Evolutionary conservation across 2,329 filamentous ascomycete species (phyloP).

Genomic region (Bipolaris victoriae): DNA sequence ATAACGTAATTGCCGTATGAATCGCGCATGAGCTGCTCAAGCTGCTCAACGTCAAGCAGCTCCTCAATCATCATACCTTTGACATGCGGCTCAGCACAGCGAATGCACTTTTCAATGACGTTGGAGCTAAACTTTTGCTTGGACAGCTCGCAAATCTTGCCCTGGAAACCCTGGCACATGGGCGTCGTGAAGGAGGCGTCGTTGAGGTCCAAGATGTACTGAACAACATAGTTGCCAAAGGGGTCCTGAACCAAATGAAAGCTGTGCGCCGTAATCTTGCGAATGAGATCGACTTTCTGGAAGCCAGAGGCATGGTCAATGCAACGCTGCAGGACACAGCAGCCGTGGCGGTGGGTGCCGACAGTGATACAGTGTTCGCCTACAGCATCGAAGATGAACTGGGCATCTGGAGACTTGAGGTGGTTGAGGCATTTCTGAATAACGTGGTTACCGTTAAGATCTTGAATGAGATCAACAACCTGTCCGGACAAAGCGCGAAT

Average conservation of each 20-base stretch:
- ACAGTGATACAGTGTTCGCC: conserved; percentile 86
- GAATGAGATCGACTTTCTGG: conserved; percentile 86
- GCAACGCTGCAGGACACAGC: conserved; percentile 96
- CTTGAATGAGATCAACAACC: conserved; percentile 94
- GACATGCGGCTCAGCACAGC: conserved; percentile 76
- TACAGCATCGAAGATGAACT: conserved; percentile 97
- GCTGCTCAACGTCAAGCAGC: conserved; percentile 74
- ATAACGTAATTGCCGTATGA: conserved; percentile 98
- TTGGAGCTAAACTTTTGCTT: conserved; percentile 99
- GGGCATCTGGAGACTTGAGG: conserved; percentile 79
- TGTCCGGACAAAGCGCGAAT: conserved; percentile 81
- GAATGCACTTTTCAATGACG: conserved; percentile 90
- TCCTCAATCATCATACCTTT: conserved; percentile 86
- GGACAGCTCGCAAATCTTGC: conserved; percentile 73
- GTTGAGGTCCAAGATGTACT: conserved; percentile 95
- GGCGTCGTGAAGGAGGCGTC: conserved; percentile 88
- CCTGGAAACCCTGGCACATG: conserved; percentile 79
- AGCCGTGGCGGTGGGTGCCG: conserved; percentile 95
- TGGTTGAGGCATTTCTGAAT: conserved; percentile 99
- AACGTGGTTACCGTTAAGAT: conserved; percentile 97
- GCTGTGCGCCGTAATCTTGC: conserved; percentile 86
- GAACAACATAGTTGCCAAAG: conserved; percentile 97
- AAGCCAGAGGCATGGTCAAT: conserved; percentile 93
- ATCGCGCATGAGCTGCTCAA: conserved; percentile 88
- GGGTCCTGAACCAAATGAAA: conserved; percentile 91